phyloP scores from a whole-genome alignment of 495 filamentous ascomycete genomes.

The Cudoniella acicularis region DNA sequence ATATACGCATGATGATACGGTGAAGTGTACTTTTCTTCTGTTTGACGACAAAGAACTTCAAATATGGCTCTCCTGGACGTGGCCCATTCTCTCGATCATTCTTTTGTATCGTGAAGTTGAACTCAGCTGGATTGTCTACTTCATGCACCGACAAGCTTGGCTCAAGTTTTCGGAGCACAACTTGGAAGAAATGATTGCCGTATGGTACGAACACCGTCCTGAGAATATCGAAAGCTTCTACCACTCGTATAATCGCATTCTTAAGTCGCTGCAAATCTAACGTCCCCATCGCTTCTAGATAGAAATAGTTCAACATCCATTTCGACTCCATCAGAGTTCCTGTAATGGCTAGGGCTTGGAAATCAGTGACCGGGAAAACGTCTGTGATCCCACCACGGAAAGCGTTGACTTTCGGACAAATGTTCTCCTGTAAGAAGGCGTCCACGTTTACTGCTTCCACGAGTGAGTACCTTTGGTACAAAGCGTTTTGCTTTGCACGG shows the following conservation, averaged over 20 bases:
- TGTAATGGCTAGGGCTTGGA: slow-evolving; percentile 61
- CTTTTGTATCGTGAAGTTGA: slow-evolving; percentile 44
- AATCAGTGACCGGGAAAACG: slow-evolving; percentile 57
- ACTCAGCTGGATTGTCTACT: slow-evolving; percentile 51
- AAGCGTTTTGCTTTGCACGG: slow-evolving; percentile 14
- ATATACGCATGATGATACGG: slow-evolving; percentile 59
- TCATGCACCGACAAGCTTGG: slow-evolving; percentile 40
- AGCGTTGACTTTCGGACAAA: slow-evolving; percentile 52
- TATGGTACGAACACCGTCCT: slow-evolving; percentile 64
- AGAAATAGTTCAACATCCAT: slow-evolving; percentile 56
- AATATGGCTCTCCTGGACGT: slow-evolving; percentile 58
- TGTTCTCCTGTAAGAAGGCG: slow-evolving; percentile 38
- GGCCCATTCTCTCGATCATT: slow-evolving; percentile 47
- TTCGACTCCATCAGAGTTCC: slow-evolving; percentile 42
- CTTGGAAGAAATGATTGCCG: slow-evolving; percentile 54
- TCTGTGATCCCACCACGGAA: slow-evolving; percentile 48
- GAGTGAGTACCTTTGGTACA: slow-evolving; percentile 43
- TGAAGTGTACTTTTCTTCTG: slow-evolving; percentile 29
- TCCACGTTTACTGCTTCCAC: slow-evolving; percentile 39
- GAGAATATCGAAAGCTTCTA: slow-evolving; percentile 59
- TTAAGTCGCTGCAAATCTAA: slow-evolving; percentile 46
- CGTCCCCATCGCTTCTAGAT: slow-evolving; percentile 45
- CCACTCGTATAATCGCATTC: slow-evolving; percentile 28
- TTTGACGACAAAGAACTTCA: slow-evolving; percentile 58
- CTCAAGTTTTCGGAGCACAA: slow-evolving; percentile 52